Percentiles rank a stretch among this genome's conserved stretches.
Conservation (phyloP, 306 rosid species). For the Pterocarpus santalinus region DNA sequence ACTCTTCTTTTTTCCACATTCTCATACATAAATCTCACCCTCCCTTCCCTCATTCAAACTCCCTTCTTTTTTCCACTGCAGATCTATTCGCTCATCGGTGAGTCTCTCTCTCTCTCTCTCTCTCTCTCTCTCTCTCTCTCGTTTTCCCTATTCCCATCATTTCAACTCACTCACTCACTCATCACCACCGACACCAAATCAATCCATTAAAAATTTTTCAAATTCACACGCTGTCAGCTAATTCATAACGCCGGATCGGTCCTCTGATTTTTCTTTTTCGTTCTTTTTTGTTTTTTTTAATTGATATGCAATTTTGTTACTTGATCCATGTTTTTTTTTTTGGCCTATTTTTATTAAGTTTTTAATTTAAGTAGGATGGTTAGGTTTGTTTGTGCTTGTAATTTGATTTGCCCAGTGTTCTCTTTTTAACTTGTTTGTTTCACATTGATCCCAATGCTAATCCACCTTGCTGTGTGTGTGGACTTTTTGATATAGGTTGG, state of each 20-base stretch:
- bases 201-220: too few species aligned
- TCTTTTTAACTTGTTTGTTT: not conserved
- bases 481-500: not conserved
- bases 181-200: too few species aligned
- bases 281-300: not conserved
- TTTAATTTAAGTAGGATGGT: not conserved
- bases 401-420: constrained; percentile 11
- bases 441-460: constrained; percentile 1
- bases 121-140: too few species aligned
- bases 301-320: not conserved
- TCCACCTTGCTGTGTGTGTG: not conserved
- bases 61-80: not conserved
- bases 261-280: not conserved
- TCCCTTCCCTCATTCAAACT: not conserved
- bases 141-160: too few species aligned
- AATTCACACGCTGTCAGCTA: not conserved
- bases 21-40: not conserved
- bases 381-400: not conserved
- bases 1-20: not conserved
- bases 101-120: not conserved
- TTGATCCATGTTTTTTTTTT: not conserved
- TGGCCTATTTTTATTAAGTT: not conserved
- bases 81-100: constrained; percentile 44
- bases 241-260: too few species aligned
- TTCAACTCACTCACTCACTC: too few species aligned